A percentile compares a stretch with the other conserved stretches of the same genome.
phyloP scores from a whole-genome alignment of 2,329 filamentous ascomycete genomes.

The Botrytis sinoallii region DNA sequence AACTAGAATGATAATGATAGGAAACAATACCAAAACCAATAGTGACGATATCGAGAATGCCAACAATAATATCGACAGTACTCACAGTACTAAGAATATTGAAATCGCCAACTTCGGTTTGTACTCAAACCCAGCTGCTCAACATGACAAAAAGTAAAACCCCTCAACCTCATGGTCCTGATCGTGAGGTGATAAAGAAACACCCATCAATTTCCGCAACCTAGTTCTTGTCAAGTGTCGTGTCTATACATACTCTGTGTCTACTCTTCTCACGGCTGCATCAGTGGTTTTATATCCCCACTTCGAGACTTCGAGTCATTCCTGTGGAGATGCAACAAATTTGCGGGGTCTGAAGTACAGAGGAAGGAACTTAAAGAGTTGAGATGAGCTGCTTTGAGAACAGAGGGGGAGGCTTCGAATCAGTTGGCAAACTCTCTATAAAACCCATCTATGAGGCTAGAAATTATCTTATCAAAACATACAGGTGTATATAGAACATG shows the following conservation, averaged over 20 bases:
- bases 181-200: neutral
- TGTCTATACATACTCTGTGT: neutral
- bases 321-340: neutral
- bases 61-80: neutral
- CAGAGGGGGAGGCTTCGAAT: rapidly evolving
- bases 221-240: too few species aligned
- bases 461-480: neutral
- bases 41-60: neutral
- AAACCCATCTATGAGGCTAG: neutral
- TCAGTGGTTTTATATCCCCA: neutral
- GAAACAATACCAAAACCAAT: too few species aligned
- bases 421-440: neutral
- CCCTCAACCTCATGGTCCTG: rapidly evolving
- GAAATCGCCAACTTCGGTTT: rapidly evolving
- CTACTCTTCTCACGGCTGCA: neutral
- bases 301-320: neutral
- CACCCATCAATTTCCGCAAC: neutral
- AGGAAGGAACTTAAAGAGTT: neutral
- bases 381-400: neutral
- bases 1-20: neutral
- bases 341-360: neutral
- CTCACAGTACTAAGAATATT: neutral
- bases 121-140: neutral
- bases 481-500: rapidly evolving
- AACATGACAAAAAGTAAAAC: neutral